Percentiles rank a stretch among this genome's conserved stretches.
These are phyloP conservation scores for Aspergillus clavatus DNA, from an alignment of 2,329 filamentous ascomycete genomes.

Conservation along the genomic window DNA sequence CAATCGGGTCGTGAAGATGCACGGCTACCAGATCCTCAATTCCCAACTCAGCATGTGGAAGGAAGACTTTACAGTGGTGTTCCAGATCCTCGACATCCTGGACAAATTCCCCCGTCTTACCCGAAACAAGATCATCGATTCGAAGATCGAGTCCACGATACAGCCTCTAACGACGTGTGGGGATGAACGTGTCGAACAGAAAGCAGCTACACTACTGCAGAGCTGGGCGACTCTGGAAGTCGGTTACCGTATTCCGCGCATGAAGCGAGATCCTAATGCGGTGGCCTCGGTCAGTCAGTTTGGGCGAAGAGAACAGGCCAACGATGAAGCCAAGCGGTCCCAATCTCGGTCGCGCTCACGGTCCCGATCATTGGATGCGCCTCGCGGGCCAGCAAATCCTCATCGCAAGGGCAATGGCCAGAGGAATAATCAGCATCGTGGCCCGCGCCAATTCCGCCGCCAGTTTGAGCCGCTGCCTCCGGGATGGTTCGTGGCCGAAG, in stretches of 20 bases:
- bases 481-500: conserved; percentile 80
- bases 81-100: conserved; percentile 86
- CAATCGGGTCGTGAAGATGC: conserved; percentile 88
- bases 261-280: conserved; percentile 71
- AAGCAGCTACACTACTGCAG: conserved; percentile 66
- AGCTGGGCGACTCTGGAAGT: conserved; percentile 87
- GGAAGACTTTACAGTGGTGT: conserved; percentile 81
- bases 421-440: conserved; percentile 55
- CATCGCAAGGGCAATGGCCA: conserved; percentile 53
- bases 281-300: conserved; percentile 57
- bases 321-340: conserved; percentile 48
- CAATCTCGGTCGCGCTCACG: conserved; percentile 47
- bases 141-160: conserved; percentile 84
- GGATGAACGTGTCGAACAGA: conserved; percentile 69
- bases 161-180: conserved; percentile 62
- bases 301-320: conserved; percentile 51
- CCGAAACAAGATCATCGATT: conserved; percentile 94
- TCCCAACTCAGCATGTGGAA: conserved; percentile 78
- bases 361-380: conserved; percentile 44
- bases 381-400: conserved; percentile 39
- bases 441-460: conserved; percentile 52
- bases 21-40: conserved; percentile 93
- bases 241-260: conserved; percentile 86
- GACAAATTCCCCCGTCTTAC: conserved; percentile 85
- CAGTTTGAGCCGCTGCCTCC: conserved; percentile 60